phyloP scores from a whole-genome alignment of 768 basidiomycete species.

The Cystofilobasidium ferigula region DNA sequence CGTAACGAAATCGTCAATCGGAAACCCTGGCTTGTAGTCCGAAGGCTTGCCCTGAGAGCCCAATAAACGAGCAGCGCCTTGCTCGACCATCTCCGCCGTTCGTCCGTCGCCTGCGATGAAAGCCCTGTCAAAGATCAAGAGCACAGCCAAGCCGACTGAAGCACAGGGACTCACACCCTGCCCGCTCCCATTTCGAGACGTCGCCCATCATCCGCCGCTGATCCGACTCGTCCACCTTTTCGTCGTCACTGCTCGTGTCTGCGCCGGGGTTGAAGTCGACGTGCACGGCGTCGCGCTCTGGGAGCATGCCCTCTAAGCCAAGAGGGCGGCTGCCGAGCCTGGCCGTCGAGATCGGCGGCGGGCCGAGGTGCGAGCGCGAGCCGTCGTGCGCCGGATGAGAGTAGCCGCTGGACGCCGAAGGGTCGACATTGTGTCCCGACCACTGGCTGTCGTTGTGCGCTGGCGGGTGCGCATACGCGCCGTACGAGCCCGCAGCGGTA shows the following conservation, averaged over 20 bases:
- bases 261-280: background rate
- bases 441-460: too few species aligned
- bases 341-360: background rate
- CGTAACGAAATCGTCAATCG: conserved; percentile 2
- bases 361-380: background rate
- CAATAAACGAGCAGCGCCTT: background rate
- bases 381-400: too few species aligned
- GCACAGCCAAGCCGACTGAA: background rate
- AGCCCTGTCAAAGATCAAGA: background rate
- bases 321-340: background rate
- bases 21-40: background rate
- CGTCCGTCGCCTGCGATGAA: background rate
- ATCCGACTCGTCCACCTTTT: background rate
- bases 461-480: too few species aligned
- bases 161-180: background rate
- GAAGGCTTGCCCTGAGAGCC: background rate
- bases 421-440: too few species aligned
- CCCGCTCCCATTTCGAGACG: background rate
- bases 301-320: background rate
- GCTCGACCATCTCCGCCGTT: background rate
- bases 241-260: background rate
- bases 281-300: background rate
- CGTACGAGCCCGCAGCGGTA: too few species aligned
- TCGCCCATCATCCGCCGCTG: background rate
- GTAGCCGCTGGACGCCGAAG: too few species aligned